phyloP scores from a whole-genome alignment of 768 basidiomycete genomes.

The Suillus subalutaceus region DNA sequence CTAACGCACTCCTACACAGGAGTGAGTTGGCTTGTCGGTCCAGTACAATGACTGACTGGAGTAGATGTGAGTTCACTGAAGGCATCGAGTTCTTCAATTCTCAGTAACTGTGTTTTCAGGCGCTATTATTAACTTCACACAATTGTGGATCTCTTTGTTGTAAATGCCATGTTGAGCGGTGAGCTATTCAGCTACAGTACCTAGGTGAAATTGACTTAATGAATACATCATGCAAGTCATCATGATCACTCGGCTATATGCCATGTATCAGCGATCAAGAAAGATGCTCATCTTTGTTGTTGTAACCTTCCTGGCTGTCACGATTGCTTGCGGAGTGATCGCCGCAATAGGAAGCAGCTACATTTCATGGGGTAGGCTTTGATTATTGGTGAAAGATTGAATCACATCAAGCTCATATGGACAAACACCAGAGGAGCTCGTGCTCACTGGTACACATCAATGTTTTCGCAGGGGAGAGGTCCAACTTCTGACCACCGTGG shows the following conservation, averaged over 20 bases:
- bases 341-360: not conserved
- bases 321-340: not conserved
- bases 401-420: not conserved
- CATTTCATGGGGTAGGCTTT: not conserved
- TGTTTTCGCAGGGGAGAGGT: not conserved
- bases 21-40: not conserved
- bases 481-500: not conserved
- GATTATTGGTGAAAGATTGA: not conserved
- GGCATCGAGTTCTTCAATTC: not conserved
- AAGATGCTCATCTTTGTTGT: not conserved
- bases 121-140: not conserved
- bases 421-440: not conserved
- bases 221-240: not conserved
- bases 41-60: not conserved
- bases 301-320: not conserved
- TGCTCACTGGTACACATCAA: not conserved
- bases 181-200: not conserved
- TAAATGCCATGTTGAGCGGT: slow-evolving; percentile 1
- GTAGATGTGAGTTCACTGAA: not conserved
- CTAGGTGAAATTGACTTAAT: not conserved
- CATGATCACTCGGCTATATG: not conserved
- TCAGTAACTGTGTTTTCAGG: not conserved
- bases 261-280: slow-evolving; percentile 2
- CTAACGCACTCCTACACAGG: not conserved
- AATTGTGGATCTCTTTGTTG: not conserved